Base-by-base conservation (phyloP, 352 stramenopile species). In the Phytophthora sp. region DNA sequence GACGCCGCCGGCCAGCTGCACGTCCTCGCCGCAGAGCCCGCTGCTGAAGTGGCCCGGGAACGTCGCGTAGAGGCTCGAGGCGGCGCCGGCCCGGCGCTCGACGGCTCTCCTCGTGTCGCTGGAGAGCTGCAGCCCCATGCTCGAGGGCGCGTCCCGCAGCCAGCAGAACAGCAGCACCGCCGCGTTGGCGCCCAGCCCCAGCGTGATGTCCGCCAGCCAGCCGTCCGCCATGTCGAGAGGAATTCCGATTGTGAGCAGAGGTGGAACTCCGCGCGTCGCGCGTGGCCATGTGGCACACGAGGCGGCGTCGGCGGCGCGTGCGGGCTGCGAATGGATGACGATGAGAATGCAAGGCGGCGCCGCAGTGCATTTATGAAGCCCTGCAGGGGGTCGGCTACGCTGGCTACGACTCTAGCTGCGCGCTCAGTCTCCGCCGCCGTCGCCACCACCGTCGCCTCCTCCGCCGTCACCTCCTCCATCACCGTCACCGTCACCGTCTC, bases 231-330 rank as follows among this genome's bases (percentile, higher is more conserved):
- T 69, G 23, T 32, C 18, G 45, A 56, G 23, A 53, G 17, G n/a
- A 69, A 39, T 44, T 63, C 30, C 18, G 49, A 61, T 61, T 61
- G 57, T 66, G 57, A 38, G 21, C 49, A 5, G 13, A 23, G 4
- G 18, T 18, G 17, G 60, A 63, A 62, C 45, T 37, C 48, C 60
- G 35, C 39, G 42, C 41, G 56, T 23, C 45, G 60, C 60, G 61
- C 61, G 61, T 69, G 61, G 61, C 61, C 27, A 53, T 65, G 61
- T 61, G 57, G 18, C 49, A 58, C 56, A 48, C 34, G 52, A 62
- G 27, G 13, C 31, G 32, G 15, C 55, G 44, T 13, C 46, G 13
- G 20, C 30, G 9, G 41, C 21, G 41, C 41, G 11, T 42, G 35
- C 12, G 6, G 13, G 23, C 34, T 35, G 35, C 21, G 9, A 48